Conservation (phyloP, 306 rosid species). For the Myrica gale region DNA sequence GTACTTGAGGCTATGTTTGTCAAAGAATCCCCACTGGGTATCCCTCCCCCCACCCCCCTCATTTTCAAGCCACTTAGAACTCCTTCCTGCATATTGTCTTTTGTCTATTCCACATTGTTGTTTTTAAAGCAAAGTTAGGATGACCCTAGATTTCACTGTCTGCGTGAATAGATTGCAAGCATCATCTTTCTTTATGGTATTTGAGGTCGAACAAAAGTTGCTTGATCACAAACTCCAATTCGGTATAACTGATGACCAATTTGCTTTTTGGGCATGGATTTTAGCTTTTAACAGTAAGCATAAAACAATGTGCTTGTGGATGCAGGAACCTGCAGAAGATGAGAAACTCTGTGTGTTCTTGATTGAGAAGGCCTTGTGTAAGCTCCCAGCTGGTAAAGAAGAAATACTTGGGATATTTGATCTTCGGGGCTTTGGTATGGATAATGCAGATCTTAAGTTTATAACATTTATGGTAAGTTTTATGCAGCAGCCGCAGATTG, state of each 20-base stretch:
- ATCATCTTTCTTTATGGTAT: neutral
- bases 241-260: neutral
- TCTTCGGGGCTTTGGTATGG: slow-evolving; percentile 71
- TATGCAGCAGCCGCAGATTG: slow-evolving; percentile 17
- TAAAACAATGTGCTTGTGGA: slow-evolving; percentile 45
- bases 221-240: neutral
- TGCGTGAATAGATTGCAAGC: neutral
- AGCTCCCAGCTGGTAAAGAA: slow-evolving; percentile 68
- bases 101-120: neutral
- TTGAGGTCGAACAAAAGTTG: neutral
- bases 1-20: slow-evolving; percentile 13
- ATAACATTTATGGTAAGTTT: slow-evolving; percentile 70
- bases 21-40: neutral
- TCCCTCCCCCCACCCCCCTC: slow-evolving; percentile 9
- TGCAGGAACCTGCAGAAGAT: slow-evolving; percentile 55
- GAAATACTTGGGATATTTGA: slow-evolving; percentile 74
- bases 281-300: slow-evolving; percentile 11
- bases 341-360: slow-evolving; percentile 74
- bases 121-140: neutral
- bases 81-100: neutral
- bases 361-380: slow-evolving; percentile 77
- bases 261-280: slow-evolving; percentile 3
- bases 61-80: slow-evolving; percentile 2
- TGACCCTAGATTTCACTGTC: neutral
- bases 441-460: slow-evolving; percentile 73